These are phyloP conservation scores for Coemansia sp. DNA, from an alignment of 192 early-diverging fungal species.

Conservation along the genomic window DNA sequence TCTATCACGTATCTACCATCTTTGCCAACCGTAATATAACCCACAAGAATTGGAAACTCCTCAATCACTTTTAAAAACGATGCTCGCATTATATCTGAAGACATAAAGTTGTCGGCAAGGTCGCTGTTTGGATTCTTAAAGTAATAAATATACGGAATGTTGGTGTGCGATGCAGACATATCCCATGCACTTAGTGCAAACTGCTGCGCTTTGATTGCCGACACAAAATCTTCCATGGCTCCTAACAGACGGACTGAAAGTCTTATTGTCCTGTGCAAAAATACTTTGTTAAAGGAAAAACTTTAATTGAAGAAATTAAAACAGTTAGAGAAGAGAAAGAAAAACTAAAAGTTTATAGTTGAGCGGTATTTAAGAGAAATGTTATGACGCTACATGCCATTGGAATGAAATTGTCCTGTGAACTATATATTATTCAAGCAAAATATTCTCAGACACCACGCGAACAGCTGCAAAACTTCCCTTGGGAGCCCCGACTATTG, in stretches of 20 bases:
- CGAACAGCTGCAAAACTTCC: no score
- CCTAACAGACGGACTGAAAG: background rate
- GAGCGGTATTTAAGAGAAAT: no score
- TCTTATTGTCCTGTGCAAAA: no score
- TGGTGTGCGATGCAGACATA: constrained; percentile 6
- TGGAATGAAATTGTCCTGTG: no score
- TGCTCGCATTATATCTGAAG: background rate
- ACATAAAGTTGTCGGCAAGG: constrained; percentile 17
- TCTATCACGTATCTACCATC: background rate
- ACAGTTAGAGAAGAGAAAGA: no score
- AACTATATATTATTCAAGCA: no score
- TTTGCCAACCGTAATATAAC: background rate
- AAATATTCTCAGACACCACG: no score
- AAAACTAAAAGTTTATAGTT: no score
- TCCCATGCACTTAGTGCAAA: constrained; percentile 17
- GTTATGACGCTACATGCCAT: no score
- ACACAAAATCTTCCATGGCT: constrained; percentile 7
- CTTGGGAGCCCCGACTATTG: no score
- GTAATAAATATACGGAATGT: constrained; percentile 13
- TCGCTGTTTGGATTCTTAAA: constrained; percentile 11
- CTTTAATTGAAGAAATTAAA: no score
- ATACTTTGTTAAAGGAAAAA: no score
- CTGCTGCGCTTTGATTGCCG: constrained; percentile 5
- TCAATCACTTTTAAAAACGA: constrained; percentile 16
- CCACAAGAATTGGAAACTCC: constrained; percentile 30